Conservation (phyloP, 1,139 yeast species). For the Protomyces lactucae-debilis region DNA sequence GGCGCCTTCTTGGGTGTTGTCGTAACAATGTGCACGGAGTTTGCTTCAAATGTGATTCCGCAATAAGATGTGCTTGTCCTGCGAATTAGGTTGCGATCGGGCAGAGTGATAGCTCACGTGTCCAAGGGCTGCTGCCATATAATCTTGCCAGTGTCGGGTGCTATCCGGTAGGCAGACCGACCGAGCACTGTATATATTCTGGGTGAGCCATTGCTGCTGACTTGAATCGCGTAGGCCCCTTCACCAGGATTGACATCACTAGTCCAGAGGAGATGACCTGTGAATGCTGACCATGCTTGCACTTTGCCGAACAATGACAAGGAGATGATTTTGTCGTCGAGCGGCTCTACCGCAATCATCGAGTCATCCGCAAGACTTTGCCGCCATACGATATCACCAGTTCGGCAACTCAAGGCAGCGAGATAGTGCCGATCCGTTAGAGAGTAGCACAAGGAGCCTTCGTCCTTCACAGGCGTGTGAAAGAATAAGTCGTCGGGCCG, state of each 20-base stretch:
- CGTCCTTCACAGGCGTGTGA: conserved; percentile 14
- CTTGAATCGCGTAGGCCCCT: background rate
- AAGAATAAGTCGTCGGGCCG: conserved; percentile 10
- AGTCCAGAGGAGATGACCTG: conserved; percentile 3
- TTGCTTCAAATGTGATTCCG: too few species aligned
- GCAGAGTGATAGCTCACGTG: background rate
- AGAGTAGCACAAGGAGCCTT: conserved; percentile 12
- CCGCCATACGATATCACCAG: conserved; percentile 26
- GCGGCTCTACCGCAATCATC: background rate
- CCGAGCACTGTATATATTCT: background rate
- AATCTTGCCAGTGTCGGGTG: background rate
- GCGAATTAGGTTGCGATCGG: too few species aligned
- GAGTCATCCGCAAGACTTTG: background rate
- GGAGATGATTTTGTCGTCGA: background rate
- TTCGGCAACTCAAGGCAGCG: conserved; percentile 19
- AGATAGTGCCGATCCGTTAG: conserved; percentile 15
- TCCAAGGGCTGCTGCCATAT: background rate
- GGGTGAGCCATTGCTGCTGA: background rate
- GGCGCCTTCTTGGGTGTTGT: too few species aligned
- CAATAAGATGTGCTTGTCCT: too few species aligned
- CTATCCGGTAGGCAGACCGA: background rate
- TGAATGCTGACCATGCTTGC: conserved; percentile 1
- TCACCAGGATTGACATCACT: background rate
- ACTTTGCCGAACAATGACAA: background rate
- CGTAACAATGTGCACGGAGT: too few species aligned